A percentile compares a stretch with the other conserved stretches of the same genome.
Evolutionary conservation across 768 basidiomycete species (phyloP).

Genomic region (Rhizopogon vinicolor): DNA sequence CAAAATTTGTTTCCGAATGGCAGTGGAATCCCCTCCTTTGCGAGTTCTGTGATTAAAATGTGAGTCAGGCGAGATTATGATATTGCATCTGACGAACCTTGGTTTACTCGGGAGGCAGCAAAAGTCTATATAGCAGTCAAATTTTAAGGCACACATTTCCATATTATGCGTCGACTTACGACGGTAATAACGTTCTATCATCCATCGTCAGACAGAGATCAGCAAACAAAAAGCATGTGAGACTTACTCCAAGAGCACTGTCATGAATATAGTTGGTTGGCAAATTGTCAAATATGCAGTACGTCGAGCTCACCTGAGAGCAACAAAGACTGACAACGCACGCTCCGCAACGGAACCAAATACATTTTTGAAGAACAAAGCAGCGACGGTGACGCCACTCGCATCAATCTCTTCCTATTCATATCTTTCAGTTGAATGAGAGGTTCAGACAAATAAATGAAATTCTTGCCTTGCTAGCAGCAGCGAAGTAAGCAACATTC

Average conservation of each 20-base stretch:
- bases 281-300: background rate
- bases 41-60: conserved; percentile 36
- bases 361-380: conserved; percentile 55
- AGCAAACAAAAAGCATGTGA: background rate
- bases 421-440: background rate
- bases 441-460: background rate
- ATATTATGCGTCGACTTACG: conserved; percentile 10
- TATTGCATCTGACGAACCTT: conserved; percentile 27
- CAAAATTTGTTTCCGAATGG: conserved; percentile 56
- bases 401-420: conserved; percentile 39
- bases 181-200: conserved; percentile 27
- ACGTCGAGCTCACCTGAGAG: conserved; percentile 38
- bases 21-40: conserved; percentile 59
- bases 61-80: background rate
- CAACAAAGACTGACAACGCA: conserved; percentile 54
- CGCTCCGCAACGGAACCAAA: conserved; percentile 49
- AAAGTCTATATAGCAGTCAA: conserved; percentile 36
- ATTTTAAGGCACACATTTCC: background rate
- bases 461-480: conserved; percentile 16
- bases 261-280: background rate
- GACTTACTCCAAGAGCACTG: conserved; percentile 33
- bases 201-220: background rate
- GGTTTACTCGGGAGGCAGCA: conserved; percentile 47
- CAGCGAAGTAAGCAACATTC: conserved; percentile 54
- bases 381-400: conserved; percentile 52